Conservation (phyloP, 2,329 filamentous ascomycete species). For the Penicillium sp. region DNA sequence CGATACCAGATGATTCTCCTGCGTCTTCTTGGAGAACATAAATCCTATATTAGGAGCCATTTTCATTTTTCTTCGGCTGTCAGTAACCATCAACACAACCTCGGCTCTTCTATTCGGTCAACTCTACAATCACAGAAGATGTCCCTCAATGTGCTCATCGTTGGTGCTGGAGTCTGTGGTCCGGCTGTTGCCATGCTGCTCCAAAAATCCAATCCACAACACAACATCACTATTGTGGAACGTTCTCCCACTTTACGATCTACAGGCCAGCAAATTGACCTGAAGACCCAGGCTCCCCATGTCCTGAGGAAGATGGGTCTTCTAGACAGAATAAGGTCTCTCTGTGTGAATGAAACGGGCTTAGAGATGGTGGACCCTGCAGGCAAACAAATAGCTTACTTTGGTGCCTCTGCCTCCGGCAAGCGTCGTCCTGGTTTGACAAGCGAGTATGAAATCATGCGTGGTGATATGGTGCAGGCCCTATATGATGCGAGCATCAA, state of each 20-base stretch:
- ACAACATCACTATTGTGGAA: conserved; percentile 4
- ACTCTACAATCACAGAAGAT: neutral
- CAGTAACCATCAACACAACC: neutral
- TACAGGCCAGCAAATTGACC: conserved; percentile 2
- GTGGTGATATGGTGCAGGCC: conserved; percentile 6
- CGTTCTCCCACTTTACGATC: neutral
- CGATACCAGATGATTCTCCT: too few relatives aligned
- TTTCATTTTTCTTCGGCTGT: neutral
- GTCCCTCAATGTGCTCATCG: conserved; percentile 6
- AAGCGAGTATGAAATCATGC: conserved; percentile 13
- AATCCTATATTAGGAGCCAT: neutral
- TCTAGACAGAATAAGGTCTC: neutral
- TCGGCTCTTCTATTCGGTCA: neutral
- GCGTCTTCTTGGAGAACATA: too few relatives aligned
- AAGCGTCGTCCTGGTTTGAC: conserved; percentile 6
- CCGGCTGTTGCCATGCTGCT: conserved; percentile 7
- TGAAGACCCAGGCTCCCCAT: conserved; percentile 1
- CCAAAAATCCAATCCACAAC: conserved; percentile 6
- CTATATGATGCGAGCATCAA: conserved; percentile 10
- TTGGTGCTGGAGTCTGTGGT: conserved; percentile 7
- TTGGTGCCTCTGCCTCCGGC: neutral
- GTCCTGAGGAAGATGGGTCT: conserved; percentile 6
- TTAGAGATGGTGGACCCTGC: conserved; percentile 1
- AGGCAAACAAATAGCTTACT: neutral
- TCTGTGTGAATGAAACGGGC: conserved; percentile 1